Evolutionary conservation across 495 filamentous ascomycete genomes (phyloP), one percentile per base, ranked within the genome.

Genomic region (Trichoderma parareesei): DNA sequence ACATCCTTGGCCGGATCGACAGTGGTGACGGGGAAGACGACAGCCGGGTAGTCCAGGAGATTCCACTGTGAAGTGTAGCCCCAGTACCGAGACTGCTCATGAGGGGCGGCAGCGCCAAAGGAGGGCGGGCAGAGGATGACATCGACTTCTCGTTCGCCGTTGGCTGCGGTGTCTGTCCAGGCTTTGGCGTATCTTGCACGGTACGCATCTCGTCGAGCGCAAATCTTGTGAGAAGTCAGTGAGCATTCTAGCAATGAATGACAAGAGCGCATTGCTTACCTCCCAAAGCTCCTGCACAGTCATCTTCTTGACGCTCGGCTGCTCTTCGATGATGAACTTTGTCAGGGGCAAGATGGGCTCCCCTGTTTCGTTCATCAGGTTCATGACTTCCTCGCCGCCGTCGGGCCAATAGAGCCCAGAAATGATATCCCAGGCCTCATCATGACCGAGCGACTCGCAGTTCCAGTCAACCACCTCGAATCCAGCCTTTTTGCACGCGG

Each of bases 51-150:
- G 66, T 89, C 85, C 1, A 88, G 71, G 44, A 88, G 66, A 67
- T 90, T 89, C 84, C 85, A 90, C 65, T 84, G 80, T 14, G 77
- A 77, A 0, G 85, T 88, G 64, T 88, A 90, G 38, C 80, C 81
- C 85, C 77, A 48, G 79, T 79, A 67, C 81, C 77, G 63, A 67
- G 72, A 75, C 64, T 75, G 69, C 35, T 76, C 67, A 61, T 73
- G 74, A 14, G 71, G 67, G 20, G 72, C 65, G 2, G 75, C 77
- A 84, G 78, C 46, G 73, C 77, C 86, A 0, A 78, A 81, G 8
- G 80, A 80, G 0, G 81, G 78, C 5, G 87, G 85, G 59, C 81
- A 82, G 1, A 91, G 75, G 43, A 91, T 83, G 4, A 85, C 86
- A 75, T 90, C 87, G 0, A 87, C 79, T 9, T 64, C 68, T 38